Evolutionary conservation across 257 asterid species (phyloP).

Genomic region (Thymus quinquecostatus): DNA sequence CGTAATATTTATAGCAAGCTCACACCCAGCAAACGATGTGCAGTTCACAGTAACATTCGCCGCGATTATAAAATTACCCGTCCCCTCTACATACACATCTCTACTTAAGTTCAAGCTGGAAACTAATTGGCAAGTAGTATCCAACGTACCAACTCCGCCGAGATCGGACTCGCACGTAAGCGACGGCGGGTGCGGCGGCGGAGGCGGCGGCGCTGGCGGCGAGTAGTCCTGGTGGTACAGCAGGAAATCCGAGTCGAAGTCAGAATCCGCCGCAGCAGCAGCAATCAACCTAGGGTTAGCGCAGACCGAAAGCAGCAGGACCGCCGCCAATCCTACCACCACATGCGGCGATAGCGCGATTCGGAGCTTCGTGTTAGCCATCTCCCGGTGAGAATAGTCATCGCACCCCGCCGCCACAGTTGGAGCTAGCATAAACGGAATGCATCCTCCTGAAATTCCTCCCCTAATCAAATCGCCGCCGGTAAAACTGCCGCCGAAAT

Average conservation of each 20-base stretch:
- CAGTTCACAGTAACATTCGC: constrained; percentile 74
- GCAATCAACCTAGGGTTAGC: constrained; percentile 48
- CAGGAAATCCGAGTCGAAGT: constrained; percentile 53
- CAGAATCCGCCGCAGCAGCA: constrained; percentile 41
- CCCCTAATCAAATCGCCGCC: constrained; percentile 30
- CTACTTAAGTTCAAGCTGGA: constrained; percentile 67
- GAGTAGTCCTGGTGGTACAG: constrained; percentile 89
- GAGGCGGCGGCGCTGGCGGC: constrained; percentile 99
- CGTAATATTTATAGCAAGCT: constrained; percentile 66
- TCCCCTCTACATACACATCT: constrained; percentile 83
- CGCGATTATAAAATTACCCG: constrained; percentile 76
- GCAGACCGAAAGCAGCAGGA: constrained; percentile 37
- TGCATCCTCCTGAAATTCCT: constrained; percentile 45
- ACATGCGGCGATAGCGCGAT: constrained; percentile 25
- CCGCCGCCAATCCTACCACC: constrained; percentile 36
- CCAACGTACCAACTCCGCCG: constrained; percentile 89
- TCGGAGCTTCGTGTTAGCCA: constrained; percentile 47
- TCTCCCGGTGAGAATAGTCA: constrained; percentile 58
- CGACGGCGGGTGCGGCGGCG: constrained; percentile 98
- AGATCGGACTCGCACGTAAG: constrained; percentile 83
- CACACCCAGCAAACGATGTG: constrained; percentile 74
- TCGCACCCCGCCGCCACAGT: constrained; percentile 46
- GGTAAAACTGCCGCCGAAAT: constrained; percentile 29
- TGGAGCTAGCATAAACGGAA: constrained; percentile 37
- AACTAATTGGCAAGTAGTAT: constrained; percentile 80